Percentiles rank a stretch among this genome's conserved stretches.
phyloP scores from a whole-genome alignment of 805 yeast species.

The Schwanniomyces occidentalis region DNA sequence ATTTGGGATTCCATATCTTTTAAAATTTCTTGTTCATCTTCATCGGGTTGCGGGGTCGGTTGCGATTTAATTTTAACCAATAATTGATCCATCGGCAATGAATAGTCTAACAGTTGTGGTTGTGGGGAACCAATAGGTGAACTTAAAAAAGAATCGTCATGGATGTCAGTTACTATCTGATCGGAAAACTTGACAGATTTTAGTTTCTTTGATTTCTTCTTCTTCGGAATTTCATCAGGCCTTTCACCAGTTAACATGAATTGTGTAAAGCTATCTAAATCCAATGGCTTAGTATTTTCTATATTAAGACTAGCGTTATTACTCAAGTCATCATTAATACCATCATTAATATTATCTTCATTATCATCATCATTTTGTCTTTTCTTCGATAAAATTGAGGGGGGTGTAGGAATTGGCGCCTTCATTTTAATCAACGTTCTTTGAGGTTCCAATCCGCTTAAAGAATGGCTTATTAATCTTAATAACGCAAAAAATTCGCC shows the following conservation, averaged over 20 bases:
- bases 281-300: conserved; percentile 46
- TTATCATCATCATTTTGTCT: conserved; percentile 49
- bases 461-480: conserved; percentile 73
- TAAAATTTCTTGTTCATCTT: conserved; percentile 69
- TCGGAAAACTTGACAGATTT: conserved; percentile 77
- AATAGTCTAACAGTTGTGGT: conserved; percentile 47
- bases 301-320: conserved; percentile 2
- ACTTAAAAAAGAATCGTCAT: conserved; percentile 21
- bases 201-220: conserved; percentile 41
- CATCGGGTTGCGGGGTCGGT: conserved; percentile 33
- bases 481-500: conserved; percentile 90
- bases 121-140: conserved; percentile 22
- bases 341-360: conserved; percentile 18
- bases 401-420: conserved; percentile 78
- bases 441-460: conserved; percentile 54
- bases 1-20: conserved; percentile 75
- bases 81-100: conserved; percentile 78
- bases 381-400: conserved; percentile 68
- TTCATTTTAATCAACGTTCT: conserved; percentile 50
- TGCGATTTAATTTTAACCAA: conserved; percentile 40
- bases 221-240: conserved; percentile 45
- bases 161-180: conserved; percentile 52
- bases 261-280: conserved; percentile 83
- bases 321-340: conserved; percentile 18
- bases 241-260: conserved; percentile 80